Evolutionary conservation across 441 rosid genomes (phyloP), one percentile per base, ranked within the genome.

Genomic region (Syzygium syzygioides): DNA sequence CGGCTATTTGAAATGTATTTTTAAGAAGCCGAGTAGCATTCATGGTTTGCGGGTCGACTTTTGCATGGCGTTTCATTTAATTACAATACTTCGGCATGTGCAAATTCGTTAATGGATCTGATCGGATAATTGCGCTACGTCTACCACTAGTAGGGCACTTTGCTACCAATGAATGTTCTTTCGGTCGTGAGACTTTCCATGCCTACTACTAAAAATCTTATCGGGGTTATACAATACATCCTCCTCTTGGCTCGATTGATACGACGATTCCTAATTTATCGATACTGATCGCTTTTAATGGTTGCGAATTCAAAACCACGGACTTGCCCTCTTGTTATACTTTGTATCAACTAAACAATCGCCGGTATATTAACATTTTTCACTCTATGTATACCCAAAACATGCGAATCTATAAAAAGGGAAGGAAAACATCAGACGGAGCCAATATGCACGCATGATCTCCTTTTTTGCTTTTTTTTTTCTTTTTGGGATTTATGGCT

Each of bases 221-320:
- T 17, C 55, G 18, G 20, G 9, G 15, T 5, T 12, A 13, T 28
- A 60, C 9, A 0, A 0, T 13, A 60, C 2, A 60, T 60, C 0
- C 13, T n/a, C 1, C 3, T 14, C 18, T 14, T 62, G 17, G 9
- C 19, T 62, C 7, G 9, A 14, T 60, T 4, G 34, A 28, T n/a
- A 2, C 4, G 9, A 13, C 2, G 1, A 62, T 62, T 6, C 34
- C 28, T 62, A n/a, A n/a, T n/a, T 28, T 62, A 14, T 62, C 9
- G 48, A 45, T 45, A 7, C 9, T 9, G 2, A 7, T 45, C 8
- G 48, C 48, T 45, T 45, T 45, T 45, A 45, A 45, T 6, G 45
- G 1, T 62, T 1, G 19, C 4, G 1, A 62, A 62, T 4, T 6
- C 17, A 12, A 17, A 2, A 0, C 41, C 41, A 37, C 5, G 5